phyloP scores from a whole-genome alignment of 2,329 filamentous ascomycete species.

The Blastomyces silverae region DNA sequence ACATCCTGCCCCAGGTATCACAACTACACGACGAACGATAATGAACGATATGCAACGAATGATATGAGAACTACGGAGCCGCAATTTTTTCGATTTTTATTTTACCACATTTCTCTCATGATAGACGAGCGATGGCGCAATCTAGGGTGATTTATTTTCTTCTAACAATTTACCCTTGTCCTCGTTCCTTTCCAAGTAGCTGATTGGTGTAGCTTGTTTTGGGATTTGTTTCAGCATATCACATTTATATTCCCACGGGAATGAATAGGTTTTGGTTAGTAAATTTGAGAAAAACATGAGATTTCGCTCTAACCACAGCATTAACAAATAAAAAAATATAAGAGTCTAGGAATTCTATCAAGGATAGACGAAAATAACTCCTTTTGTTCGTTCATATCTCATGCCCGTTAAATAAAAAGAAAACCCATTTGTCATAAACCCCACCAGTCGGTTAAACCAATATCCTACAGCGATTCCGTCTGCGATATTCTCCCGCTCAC shows the following conservation, averaged over 20 bases:
- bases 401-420: not conserved
- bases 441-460: not conserved
- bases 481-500: not conserved
- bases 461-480: not conserved
- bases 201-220: too few relatives aligned
- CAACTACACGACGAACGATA: not conserved
- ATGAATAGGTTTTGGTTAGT: not conserved
- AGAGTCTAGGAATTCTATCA: not conserved
- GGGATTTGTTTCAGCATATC: not conserved
- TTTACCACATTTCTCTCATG: not conserved
- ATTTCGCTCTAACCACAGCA: not conserved
- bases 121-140: constrained; percentile 5
- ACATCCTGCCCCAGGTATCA: not conserved
- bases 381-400: not conserved
- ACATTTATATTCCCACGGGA: not conserved
- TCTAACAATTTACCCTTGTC: not conserved
- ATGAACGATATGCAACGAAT: constrained; percentile 6
- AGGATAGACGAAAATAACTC: not conserved
- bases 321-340: not conserved
- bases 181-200: not conserved
- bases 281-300: not conserved
- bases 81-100: not conserved
- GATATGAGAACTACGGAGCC: not conserved
- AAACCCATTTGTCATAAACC: not conserved
- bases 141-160: not conserved